These are phyloP conservation scores for Phaseolus lunatus DNA, from an alignment of 306 rosid species.

Conservation along the genomic window DNA sequence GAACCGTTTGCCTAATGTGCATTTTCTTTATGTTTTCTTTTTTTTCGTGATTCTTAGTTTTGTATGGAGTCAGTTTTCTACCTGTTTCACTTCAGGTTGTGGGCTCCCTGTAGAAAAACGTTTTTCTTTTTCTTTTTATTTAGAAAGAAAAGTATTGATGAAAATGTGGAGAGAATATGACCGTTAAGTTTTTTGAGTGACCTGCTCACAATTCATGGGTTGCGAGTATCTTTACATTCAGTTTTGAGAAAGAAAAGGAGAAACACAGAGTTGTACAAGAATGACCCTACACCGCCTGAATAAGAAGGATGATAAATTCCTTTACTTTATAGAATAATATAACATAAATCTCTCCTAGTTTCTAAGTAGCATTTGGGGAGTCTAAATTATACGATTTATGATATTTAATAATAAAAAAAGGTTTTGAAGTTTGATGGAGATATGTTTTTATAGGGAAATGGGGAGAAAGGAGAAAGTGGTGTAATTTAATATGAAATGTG, in stretches of 20 bases:
- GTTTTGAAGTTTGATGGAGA: too few species aligned
- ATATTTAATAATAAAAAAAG: too few species aligned
- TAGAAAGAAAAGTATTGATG: neutral
- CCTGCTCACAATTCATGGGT: too few species aligned
- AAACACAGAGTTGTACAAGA: neutral
- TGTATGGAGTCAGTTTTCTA: neutral
- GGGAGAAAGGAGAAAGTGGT: neutral
- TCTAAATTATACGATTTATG: too few species aligned
- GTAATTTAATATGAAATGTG: neutral
- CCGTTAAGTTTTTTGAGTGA: too few species aligned
- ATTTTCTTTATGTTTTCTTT: neutral
- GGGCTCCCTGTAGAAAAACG: neutral
- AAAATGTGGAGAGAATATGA: constrained; percentile 16
- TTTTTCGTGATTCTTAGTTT: neutral
- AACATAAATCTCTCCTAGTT: too few species aligned
- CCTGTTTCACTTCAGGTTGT: neutral
- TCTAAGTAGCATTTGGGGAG: too few species aligned
- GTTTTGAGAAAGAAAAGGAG: neutral
- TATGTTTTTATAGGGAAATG: too few species aligned
- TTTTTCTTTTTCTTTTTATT: neutral
- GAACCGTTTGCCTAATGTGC: too few species aligned
- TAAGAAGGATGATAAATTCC: too few species aligned
- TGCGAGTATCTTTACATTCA: neutral
- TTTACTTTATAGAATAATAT: too few species aligned
- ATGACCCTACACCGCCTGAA: neutral